These are phyloP conservation scores for Aspergillus ustus DNA, from an alignment of 2,329 filamentous ascomycete genomes.

Conservation along the genomic window DNA sequence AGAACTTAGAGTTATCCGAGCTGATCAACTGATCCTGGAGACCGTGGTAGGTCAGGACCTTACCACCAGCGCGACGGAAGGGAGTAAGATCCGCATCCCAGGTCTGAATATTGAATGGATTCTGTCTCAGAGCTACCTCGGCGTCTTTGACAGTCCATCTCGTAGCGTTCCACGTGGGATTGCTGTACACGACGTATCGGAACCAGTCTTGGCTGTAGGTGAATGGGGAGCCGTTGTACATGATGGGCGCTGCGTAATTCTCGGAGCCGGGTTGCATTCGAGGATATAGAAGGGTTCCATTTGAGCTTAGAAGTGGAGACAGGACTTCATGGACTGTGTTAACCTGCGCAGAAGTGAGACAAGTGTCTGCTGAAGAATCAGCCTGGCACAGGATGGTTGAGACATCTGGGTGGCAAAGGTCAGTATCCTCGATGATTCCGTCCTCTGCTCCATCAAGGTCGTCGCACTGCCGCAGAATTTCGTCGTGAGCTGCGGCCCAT, in stretches of 20 bases:
- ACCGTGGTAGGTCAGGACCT: slow-evolving; percentile 50
- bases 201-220: slow-evolving; percentile 33
- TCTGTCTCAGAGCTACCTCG: slow-evolving; percentile 38
- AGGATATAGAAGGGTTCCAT: slow-evolving; percentile 37
- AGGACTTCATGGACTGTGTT: slow-evolving; percentile 31
- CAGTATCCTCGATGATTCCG: slow-evolving; percentile 55
- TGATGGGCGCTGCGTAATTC: slow-evolving; percentile 6
- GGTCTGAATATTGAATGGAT: slow-evolving; percentile 57
- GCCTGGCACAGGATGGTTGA: slow-evolving; percentile 34
- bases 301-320: slow-evolving; percentile 11
- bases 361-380: slow-evolving; percentile 36
- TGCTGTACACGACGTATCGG: slow-evolving; percentile 49
- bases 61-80: slow-evolving; percentile 51
- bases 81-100: slow-evolving; percentile 53
- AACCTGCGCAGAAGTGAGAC: slow-evolving; percentile 52
- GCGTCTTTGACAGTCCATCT: slow-evolving; percentile 46
- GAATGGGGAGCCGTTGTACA: slow-evolving; percentile 18
- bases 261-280: slow-evolving; percentile 19
- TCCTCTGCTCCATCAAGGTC: slow-evolving; percentile 55
- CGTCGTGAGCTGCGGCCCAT: slow-evolving; percentile 47
- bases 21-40: slow-evolving; percentile 57
- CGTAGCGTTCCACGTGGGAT: slow-evolving; percentile 43
- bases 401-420: slow-evolving; percentile 47
- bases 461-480: slow-evolving; percentile 58
- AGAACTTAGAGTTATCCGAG: slow-evolving; percentile 57